Percentiles rank a stretch among this genome's conserved stretches.
These are phyloP conservation scores for Populus tremula DNA, from an alignment of 345 rosid genomes.

Conservation along the genomic window DNA sequence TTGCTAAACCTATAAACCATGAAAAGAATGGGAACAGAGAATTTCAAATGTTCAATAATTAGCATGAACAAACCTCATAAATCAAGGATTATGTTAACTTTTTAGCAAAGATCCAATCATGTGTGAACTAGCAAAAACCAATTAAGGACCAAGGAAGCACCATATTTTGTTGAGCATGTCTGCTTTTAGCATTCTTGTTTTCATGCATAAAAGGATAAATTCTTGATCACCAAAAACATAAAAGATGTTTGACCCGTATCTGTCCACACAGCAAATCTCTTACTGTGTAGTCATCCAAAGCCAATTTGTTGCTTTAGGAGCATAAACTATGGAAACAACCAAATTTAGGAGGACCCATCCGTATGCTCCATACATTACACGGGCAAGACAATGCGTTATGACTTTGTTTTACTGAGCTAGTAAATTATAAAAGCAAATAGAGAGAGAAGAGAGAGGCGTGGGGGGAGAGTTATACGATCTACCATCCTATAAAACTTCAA, in stretches of 20 bases:
- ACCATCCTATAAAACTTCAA: too few relatives aligned
- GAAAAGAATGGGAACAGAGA: neutral
- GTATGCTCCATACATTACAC: conserved; percentile 34
- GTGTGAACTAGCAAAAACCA: neutral
- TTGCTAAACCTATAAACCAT: neutral
- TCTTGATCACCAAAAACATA: neutral
- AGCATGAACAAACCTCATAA: neutral
- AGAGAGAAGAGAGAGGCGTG: too few relatives aligned
- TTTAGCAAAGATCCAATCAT: neutral
- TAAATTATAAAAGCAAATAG: neutral
- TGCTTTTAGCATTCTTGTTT: neutral
- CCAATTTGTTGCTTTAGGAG: conserved; percentile 63
- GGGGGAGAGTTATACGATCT: too few relatives aligned
- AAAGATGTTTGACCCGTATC: conserved; percentile 70
- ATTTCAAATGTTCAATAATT: neutral
- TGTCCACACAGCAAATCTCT: conserved; percentile 66
- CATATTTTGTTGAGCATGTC: neutral
- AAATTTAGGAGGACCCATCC: conserved; percentile 63
- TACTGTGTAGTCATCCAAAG: conserved; percentile 67
- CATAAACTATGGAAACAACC: conserved; percentile 60
- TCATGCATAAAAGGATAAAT: neutral
- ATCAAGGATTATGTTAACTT: neutral
- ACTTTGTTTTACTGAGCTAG: neutral
- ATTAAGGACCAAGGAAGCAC: neutral
- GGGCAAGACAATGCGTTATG: neutral